phyloP scores from a whole-genome alignment of 768 basidiomycete genomes.

The Guyanaporus albipodus region DNA sequence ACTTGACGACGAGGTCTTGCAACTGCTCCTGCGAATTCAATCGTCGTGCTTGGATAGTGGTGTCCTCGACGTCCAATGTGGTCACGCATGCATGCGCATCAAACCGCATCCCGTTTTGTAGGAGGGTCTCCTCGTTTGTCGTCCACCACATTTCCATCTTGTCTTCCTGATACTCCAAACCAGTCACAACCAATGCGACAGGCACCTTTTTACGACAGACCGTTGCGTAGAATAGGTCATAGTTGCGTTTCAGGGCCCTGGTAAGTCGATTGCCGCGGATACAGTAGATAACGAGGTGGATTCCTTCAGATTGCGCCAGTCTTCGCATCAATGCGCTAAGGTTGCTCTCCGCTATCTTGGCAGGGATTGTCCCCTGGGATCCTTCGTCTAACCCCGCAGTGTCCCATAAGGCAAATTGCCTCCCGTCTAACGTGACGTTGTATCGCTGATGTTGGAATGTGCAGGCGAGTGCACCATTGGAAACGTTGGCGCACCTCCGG shows the following conservation, averaged over 20 bases:
- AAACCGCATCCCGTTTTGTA: constrained; percentile 26
- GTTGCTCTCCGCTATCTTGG: not conserved
- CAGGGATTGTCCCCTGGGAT: constrained; percentile 6
- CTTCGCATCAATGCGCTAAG: not conserved
- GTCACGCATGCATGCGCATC: constrained; percentile 15
- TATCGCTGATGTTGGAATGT: constrained; percentile 1
- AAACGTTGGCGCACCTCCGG: not conserved
- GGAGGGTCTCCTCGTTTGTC: constrained; percentile 25
- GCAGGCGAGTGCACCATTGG: constrained; percentile 3
- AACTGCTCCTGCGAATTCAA: not conserved
- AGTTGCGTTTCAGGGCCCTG: constrained; percentile 26
- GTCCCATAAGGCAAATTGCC: constrained; percentile 1
- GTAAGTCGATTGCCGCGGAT: constrained; percentile 1
- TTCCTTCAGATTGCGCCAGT: constrained; percentile 1
- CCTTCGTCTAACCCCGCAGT: constrained; percentile 10
- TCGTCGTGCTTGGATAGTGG: not conserved
- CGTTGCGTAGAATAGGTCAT: constrained; percentile 29
- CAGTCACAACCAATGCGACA: constrained; percentile 34
- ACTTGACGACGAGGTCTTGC: not conserved
- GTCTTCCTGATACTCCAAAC: constrained; percentile 27
- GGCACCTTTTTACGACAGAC: constrained; percentile 35
- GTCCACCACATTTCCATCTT: constrained; percentile 28
- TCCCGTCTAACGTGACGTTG: not conserved
- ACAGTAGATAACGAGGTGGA: constrained; percentile 10
- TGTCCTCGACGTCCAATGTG: not conserved